Base-by-base conservation (phyloP, 2,329 filamentous ascomycete genomes). In the Pseudofabraea citricarpa region DNA sequence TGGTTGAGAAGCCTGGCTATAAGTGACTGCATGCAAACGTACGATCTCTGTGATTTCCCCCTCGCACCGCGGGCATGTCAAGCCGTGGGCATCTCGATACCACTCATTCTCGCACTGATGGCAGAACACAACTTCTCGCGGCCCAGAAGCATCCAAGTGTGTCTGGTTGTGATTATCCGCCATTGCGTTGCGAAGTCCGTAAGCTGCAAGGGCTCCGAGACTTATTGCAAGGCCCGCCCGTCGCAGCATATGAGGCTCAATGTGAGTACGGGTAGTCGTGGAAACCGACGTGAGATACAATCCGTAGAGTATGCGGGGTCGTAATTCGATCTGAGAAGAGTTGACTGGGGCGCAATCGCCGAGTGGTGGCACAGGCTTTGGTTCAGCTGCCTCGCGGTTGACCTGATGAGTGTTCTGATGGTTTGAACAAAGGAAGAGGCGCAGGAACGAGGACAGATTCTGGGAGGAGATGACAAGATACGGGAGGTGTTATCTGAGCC, bases 41-140 rank as follows among this genome's bases (percentile, higher is more conserved):
- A 95, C 90, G 56, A 97, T 89, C 68, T 98, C 90, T 13, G 81
- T 88, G 53, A 88, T 83, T 16, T 95, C 88, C 27, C 81, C 81
- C 4, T 74, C 62, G 61, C 93, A 98, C n/a, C 69, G 64, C 13
- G 90, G 89, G 60, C 93, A 98, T 13, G 68, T 69, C 49, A 95
- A 67, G 20, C 75, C 82, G 52, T 76, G 72, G 50, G 85, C 76
- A 47, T 87, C 79, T 47, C 79, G 73, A 58, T 85, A 87, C 89
- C 90, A 97, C 63, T 95, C 85, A 50, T 85, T 69, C 41, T 75
- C 64, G 68, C 93, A 97, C 47, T 75, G 69, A 65, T 97, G 89
- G 65, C 93, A 98, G 64, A 77, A 94, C 43, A 96, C 83, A 51
- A 91, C 79, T 60, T 95, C 87, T 50, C 79, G 73, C 49, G 67